Evolutionary conservation across 1,284 basidiomycete species (phyloP), one percentile per base, ranked within the genome.

Genomic region (Pulchroboletus neoregius): DNA sequence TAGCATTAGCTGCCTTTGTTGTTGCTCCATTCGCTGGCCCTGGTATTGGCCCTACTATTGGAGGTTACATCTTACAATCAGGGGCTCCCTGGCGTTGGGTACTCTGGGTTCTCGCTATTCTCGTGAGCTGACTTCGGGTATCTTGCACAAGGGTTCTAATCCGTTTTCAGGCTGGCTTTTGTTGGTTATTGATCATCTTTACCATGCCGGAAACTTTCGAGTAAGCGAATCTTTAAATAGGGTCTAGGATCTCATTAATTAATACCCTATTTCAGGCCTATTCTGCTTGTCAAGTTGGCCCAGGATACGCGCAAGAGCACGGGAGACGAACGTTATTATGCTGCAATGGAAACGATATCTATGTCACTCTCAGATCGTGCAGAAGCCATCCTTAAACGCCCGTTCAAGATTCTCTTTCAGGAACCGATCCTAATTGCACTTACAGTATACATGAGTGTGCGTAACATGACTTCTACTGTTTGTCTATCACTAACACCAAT

Each of bases 21-120:
- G 62, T 87, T 6, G 84, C 87, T 4, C 90, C 90, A 1, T 91
- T 92, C 56, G 84, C 85, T 5, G 87, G 86, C n/a, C 81, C 81
- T 3, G 71, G 73, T 0, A 51, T 82, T 20, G 86, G 83, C 0
- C 87, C 88, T 1, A 78, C 82, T 31, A 76, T 86, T 10, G 76
- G 34, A 83, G 87, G 9, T 74, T 73, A 48, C 54, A 72, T 80
- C 46, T 61, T 66, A 6, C 68, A 73, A 13, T 58, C 63, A 5
- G 71, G 74, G 32, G 70, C 74, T 0, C 73, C 74, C 6, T 90
- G 82, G 81, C 71, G 82, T 33, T 89, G 84, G 85, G 58, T 84
- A 6, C 91, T 82, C 68, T 91, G 85, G 84, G 72, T 87, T 28
- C 65, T 86, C 35, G 74, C 84, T 13, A 32, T 90, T 89, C 58